These are phyloP conservation scores for Diversispora epigaea DNA, from an alignment of 192 early-diverging fungal species.

Conservation along the genomic window DNA sequence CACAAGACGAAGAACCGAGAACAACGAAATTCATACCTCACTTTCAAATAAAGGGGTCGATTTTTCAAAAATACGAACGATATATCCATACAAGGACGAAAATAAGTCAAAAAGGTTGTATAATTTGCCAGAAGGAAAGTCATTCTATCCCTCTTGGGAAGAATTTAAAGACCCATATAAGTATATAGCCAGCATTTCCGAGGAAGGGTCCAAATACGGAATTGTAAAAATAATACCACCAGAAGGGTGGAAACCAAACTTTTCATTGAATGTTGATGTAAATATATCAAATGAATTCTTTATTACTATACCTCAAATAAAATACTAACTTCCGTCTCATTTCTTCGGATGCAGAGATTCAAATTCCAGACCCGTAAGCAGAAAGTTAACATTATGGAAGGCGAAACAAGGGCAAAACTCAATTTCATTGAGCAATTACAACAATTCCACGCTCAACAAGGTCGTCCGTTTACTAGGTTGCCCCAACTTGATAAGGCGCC, in stretches of 20 bases:
- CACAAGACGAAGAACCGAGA: not conserved
- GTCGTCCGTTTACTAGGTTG: conserved; percentile 70
- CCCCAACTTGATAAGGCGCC: conserved; percentile 85
- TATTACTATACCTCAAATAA: not conserved
- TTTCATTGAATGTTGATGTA: conserved; percentile 81
- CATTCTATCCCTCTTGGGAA: conserved; percentile 74
- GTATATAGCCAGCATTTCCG: conserved; percentile 81
- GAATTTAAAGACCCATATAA: conserved; percentile 83
- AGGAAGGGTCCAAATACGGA: conserved; percentile 75
- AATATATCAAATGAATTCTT: conserved; percentile 29
- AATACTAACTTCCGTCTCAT: not conserved
- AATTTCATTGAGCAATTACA: conserved; percentile 91
- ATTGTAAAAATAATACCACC: conserved; percentile 95
- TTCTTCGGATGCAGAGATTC: conserved; percentile 63
- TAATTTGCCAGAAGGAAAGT: conserved; percentile 72
- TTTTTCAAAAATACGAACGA: conserved; percentile 32
- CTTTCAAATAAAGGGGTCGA: not conserved
- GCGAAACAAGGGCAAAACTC: conserved; percentile 77
- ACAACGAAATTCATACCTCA: not conserved
- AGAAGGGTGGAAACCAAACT: conserved; percentile 77
- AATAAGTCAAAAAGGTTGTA: conserved; percentile 54
- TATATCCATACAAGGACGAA: conserved; percentile 35
- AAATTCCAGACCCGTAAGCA: conserved; percentile 87
- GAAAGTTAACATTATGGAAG: conserved; percentile 90
- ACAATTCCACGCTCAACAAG: conserved; percentile 82